Conservation (phyloP, 805 yeast species). For the Henningerozyma blattae region DNA sequence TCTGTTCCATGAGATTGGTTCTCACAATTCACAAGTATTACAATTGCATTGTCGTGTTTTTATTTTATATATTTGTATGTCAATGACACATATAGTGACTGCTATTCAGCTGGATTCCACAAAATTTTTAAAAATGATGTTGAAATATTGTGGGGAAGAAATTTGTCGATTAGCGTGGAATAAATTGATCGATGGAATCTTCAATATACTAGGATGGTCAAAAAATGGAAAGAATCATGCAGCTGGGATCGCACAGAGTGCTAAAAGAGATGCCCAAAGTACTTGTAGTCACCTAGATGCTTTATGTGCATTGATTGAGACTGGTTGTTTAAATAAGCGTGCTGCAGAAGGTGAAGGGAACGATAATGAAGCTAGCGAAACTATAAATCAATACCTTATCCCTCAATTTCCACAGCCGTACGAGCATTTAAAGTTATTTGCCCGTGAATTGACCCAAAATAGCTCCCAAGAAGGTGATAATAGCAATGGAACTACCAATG, state of each 20-base stretch:
- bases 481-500: background rate
- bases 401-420: constrained; percentile 52
- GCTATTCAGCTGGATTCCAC: constrained; percentile 68
- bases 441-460: constrained; percentile 26
- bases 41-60: constrained; percentile 48
- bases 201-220: constrained; percentile 69
- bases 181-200: constrained; percentile 54
- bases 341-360: constrained; percentile 1
- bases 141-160: constrained; percentile 42
- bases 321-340: constrained; percentile 24
- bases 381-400: constrained; percentile 32
- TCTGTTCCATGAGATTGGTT: constrained; percentile 36
- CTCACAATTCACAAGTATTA: constrained; percentile 40
- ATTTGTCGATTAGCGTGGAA: constrained; percentile 54
- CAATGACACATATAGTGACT: constrained; percentile 85
- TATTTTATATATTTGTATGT: constrained; percentile 70
- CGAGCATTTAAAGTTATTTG: constrained; percentile 48
- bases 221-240: constrained; percentile 10
- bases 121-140: constrained; percentile 45
- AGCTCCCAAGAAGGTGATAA: constrained; percentile 4
- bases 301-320: constrained; percentile 30
- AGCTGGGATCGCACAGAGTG: constrained; percentile 12
- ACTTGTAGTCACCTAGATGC: constrained; percentile 27
- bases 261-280: constrained; percentile 13
- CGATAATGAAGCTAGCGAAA: background rate